Conservation (phyloP, 78 protist genomes). For the Pelomyxa schiedti region DNA sequence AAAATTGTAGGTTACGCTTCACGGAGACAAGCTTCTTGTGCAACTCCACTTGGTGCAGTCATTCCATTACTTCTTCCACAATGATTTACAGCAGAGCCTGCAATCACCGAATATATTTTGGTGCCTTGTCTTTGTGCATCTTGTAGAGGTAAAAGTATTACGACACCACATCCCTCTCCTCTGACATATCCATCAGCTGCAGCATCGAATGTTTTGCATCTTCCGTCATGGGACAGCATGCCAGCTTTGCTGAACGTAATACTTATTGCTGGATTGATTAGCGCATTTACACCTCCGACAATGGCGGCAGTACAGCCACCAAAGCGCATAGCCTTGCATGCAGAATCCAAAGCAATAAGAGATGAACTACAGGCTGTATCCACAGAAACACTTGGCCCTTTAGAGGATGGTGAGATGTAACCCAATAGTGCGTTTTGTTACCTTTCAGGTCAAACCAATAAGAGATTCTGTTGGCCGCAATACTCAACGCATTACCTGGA, state of each 20-base stretch:
- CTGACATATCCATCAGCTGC: slow-evolving; percentile 77
- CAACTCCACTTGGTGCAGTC: slow-evolving; percentile 50
- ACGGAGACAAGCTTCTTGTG: too few species aligned
- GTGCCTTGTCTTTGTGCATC: slow-evolving; percentile 19
- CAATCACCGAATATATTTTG: slow-evolving; percentile 32
- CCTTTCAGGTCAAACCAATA: slow-evolving; percentile 43
- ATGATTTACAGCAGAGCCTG: slow-evolving; percentile 27
- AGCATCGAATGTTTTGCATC: slow-evolving; percentile 55
- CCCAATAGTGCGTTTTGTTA: too few species aligned
- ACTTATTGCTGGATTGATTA: slow-evolving; percentile 22
- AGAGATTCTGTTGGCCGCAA: slow-evolving; percentile 58
- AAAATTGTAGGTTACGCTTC: too few species aligned
- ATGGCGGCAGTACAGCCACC: slow-evolving; percentile 57
- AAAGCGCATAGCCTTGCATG: slow-evolving; percentile 16
- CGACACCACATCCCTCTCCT: slow-evolving; percentile 58
- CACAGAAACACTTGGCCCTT: slow-evolving; percentile 67
- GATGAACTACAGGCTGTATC: slow-evolving; percentile 84
- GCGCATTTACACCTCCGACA: slow-evolving; percentile 57
- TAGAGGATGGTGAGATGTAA: too few species aligned
- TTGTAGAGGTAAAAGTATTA: slow-evolving; percentile 21
- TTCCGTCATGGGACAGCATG: slow-evolving; percentile 40
- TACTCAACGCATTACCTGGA: slow-evolving; percentile 19
- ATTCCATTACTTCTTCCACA: slow-evolving; percentile 44
- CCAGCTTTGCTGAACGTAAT: slow-evolving; percentile 11
- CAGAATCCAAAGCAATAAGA: slow-evolving; percentile 57